Evolutionary conservation across 2,329 filamentous ascomycete genomes (phyloP).

Genomic region (Boeremia exigua): DNA sequence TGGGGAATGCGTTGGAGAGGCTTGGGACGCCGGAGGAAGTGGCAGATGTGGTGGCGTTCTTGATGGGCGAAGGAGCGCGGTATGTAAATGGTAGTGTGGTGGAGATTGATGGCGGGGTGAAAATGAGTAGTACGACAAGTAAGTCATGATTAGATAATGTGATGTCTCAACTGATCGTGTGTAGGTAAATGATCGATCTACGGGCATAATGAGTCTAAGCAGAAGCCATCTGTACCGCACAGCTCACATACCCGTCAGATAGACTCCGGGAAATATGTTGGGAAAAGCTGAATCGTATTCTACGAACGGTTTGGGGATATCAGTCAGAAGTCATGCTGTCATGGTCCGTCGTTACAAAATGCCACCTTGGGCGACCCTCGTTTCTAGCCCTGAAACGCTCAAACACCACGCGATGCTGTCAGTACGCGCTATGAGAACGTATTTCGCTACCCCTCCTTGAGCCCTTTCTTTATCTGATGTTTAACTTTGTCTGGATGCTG

Average conservation of each 20-base stretch:
- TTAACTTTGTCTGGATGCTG: not conserved
- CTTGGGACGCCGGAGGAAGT: conserved; percentile 57
- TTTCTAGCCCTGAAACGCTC: not conserved
- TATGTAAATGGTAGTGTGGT: conserved; percentile 58
- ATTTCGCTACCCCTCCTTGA: not conserved
- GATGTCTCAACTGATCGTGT: not conserved
- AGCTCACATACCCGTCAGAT: too few species aligned
- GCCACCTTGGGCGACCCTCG: not conserved
- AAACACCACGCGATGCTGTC: conserved; percentile 6
- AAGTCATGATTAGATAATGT: too few species aligned
- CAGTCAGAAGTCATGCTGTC: not conserved
- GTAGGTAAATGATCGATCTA: not conserved
- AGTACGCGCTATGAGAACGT: not conserved
- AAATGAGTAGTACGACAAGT: not conserved
- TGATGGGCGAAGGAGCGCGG: conserved; percentile 53
- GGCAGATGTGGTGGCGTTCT: conserved; percentile 58
- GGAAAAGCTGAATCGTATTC: not conserved
- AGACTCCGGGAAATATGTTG: not conserved
- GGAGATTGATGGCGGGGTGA: conserved; percentile 56
- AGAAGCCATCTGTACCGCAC: too few species aligned
- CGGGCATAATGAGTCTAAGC: too few species aligned
- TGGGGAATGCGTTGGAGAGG: conserved; percentile 51
- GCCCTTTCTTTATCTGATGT: not conserved
- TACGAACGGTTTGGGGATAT: conserved; percentile 1
- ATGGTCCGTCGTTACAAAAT: not conserved